Percentiles rank a stretch among this genome's conserved stretches.
Conservation (phyloP, 495 filamentous ascomycete species). For the Penicillium manginii region DNA sequence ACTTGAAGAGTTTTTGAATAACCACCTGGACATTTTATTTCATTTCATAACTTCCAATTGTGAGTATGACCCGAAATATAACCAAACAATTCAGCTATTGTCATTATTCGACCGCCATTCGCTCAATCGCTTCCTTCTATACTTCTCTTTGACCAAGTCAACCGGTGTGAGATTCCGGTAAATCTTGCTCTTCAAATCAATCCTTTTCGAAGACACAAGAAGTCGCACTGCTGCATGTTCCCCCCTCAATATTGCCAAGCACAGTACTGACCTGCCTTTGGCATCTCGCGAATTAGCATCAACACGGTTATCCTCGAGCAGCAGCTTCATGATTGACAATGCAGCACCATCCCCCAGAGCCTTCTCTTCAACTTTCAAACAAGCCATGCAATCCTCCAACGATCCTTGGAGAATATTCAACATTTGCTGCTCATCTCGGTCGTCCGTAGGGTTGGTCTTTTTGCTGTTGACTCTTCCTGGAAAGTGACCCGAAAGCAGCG, state of each 20-base stretch:
- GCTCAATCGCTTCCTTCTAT: neutral
- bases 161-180: neutral
- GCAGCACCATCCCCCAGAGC: neutral
- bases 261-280: neutral
- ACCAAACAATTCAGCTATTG: neutral
- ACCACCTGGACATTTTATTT: neutral
- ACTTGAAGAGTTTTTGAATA: neutral
- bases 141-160: constrained; percentile 1
- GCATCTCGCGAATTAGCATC: constrained; percentile 1
- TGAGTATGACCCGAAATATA: neutral
- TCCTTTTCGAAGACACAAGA: neutral
- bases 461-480: neutral
- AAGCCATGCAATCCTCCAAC: neutral
- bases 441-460: neutral
- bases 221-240: neutral
- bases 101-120: neutral
- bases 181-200: neutral
- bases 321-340: neutral
- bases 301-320: neutral
- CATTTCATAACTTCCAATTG: neutral
- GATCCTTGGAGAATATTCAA: neutral
- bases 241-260: neutral
- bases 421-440: neutral
- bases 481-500: neutral
- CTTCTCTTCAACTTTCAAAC: neutral